Evolutionary conservation across 495 filamentous ascomycete genomes (phyloP), one percentile per base, ranked within the genome.

Genomic region (Corynascus novoguineensis): DNA sequence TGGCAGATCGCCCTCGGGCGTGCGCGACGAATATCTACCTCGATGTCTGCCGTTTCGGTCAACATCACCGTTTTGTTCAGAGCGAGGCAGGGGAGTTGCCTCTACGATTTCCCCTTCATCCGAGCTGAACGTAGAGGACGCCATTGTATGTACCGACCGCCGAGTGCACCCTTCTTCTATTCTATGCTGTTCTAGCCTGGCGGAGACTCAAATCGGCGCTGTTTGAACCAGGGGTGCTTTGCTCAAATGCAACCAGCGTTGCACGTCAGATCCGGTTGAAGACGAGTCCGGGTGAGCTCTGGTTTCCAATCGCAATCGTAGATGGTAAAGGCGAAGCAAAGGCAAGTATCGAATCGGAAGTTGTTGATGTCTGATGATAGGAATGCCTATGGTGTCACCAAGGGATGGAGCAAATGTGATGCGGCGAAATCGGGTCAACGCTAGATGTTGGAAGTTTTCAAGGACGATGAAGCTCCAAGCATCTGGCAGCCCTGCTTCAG

Each of bases 101-200:
- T 87, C 89, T 75, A 87, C 74, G 73, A 95, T 91, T 82, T 96
- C 91, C 73, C 91, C 91, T 77, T 95, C 88, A 75, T 84, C 82
- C 67, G 81, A 81, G 70, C 78, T 82, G 61, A 72, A 72, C 68
- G 65, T 61, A 60, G 80, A 78, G 68, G 77, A 76, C 66, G 71
- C 66, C 73, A 75, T 74, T 59, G 64, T 66, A 63, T 59, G 64
- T 66, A 63, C 53, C 63, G 59, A 62, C 63, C 58, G 15, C 45
- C 59, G 48, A 38, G 15, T 41, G 50, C n/a, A 19, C 45, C 28
- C 25, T 27, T 21, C 12, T 15, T 41, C 19, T 48, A 41, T 35
- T 11, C 48, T 25, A 10, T 10, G 11, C 28, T 22, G 47, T 28
- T 32, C 29, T 48, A 12, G 48, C 25, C 8, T 53, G 19, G 50